Evolutionary conservation across 2,329 filamentous ascomycete species (phyloP), one percentile per base, ranked within the genome.

Genomic region (Plenodomus biglobosus): DNA sequence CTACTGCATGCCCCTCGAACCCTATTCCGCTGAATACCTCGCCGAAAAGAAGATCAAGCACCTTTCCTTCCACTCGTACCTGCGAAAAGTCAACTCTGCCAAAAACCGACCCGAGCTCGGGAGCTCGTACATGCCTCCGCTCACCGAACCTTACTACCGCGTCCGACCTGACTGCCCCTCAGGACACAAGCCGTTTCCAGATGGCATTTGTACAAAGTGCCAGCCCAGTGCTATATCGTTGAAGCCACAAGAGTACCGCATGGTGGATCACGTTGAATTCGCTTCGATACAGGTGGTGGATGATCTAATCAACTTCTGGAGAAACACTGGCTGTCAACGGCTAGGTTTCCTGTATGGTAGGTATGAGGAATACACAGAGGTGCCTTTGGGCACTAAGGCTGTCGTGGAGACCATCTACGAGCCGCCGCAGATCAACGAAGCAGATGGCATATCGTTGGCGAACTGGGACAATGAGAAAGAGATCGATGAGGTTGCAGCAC

Each of bases 41-140:
- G 83, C 84, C 22, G 92, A 99, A 62, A 95, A 92, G 79, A 96
- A 96, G 80, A 96, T 99, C 80, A 99, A 99, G 73, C 95, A 99
- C 73, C 80, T 94, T 21, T 97, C 94, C 0, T 96, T 97, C 75
- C 94, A 99, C 73, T 88, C 92, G 3, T 86, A 97, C 70, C 80
- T 99, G 38, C 85, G 92, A 58, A 99, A 99, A 72, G 86, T 96
- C 73, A 99, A 99, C 75, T 86, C 91, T 13, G 88, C 90, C 13
- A 97, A 95, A 56, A 99, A 99, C 76, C 96, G 95, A 71, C 89
- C 92, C 24, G 92, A 99, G 73, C 82, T 90, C 1, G 92, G 90
- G 48, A 92, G 85, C 71, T 97, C 94, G 6, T 99, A 94, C 70
- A 97, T 99, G 76, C 94, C 94, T 11, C 94, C 94, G 1, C 82